phyloP scores from a whole-genome alignment of 164 flowering plant genomes.

The Euptelea pleiosperma region DNA sequence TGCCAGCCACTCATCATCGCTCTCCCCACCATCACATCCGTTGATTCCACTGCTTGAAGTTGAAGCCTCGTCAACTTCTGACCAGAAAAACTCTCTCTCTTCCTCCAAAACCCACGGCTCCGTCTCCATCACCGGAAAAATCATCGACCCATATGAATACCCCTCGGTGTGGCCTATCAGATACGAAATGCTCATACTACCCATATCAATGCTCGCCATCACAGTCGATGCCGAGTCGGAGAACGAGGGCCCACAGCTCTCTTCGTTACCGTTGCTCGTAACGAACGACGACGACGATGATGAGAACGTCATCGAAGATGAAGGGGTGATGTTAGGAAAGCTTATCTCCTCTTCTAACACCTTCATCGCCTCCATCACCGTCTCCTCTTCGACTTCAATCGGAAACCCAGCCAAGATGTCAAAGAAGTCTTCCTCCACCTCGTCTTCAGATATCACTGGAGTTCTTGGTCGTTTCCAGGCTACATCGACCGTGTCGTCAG shows the following conservation, averaged over 20 bases:
- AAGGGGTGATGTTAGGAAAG: background rate
- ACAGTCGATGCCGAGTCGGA: constrained; percentile 19
- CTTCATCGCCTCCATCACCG: constrained; percentile 19
- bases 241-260: constrained; percentile 26
- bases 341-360: constrained; percentile 8
- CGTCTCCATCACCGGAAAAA: background rate
- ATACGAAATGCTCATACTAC: constrained; percentile 7
- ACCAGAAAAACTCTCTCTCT: background rate
- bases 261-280: constrained; percentile 21
- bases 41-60: background rate
- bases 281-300: constrained; percentile 7
- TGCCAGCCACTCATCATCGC: constrained; percentile 16
- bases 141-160: background rate
- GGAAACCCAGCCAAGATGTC: constrained; percentile 7
- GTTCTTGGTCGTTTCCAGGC: background rate
- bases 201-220: constrained; percentile 22
- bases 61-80: background rate
- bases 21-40: background rate
- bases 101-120: background rate
- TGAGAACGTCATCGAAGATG: background rate
- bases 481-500: constrained; percentile 3
- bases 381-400: constrained; percentile 19
- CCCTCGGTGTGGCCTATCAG: background rate
- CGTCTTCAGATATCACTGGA: background rate
- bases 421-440: constrained; percentile 5